Base-by-base conservation (phyloP, 306 rosid species). In the Lathyrus tuberosus region DNA sequence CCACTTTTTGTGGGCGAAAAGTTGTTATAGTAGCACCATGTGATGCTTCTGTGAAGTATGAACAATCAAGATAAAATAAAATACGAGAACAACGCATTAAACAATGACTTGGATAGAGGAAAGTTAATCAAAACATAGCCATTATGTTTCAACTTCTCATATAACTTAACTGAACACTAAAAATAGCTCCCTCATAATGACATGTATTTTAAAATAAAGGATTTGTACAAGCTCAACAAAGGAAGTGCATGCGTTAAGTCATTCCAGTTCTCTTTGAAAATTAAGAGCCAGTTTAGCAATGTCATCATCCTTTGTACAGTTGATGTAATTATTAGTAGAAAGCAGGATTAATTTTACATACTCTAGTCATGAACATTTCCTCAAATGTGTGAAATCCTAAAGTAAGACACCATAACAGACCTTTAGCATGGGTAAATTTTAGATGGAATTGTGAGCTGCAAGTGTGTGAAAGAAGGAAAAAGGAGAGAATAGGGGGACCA, bases 61-160 rank as follows among this genome's bases (percentile, higher is more conserved):
- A 35, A 59, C 16, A 11, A 58, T 38, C 67, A 73, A 60, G 72
- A 42, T 5, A 18, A 59, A 60, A 58, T 18, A 51, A 33, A 62
- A 68, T 18, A 18, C 1, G 65, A 66, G 49, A 62, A 73, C n/a
- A 73, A 60, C 10, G 35, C 47, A 71, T 26, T 28, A 15, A 40
- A 11, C 30, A 33, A 53, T 9, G 71, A 20, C 61, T 31, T 5
- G 14, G 57, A 18, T 41, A 41, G 54, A 72, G 28, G 49, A 42
- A 10, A 15, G 38, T 47, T 15, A 74, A 69, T 24, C 53, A 44
- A 70, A 30, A 73, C 42, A 62, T 8, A 72, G 26, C 22, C 71
- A 62, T 11, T 37, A 61, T 12, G 47, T 79, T 74, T 38, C 71
- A 26, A 37, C 69, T 57, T 46, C 62, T 17, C 11, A 12, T 71